Percentiles rank a stretch among this genome's conserved stretches.
These are phyloP conservation scores for Lippia alba DNA, from an alignment of 305 asterid genomes.

Conservation along the genomic window DNA sequence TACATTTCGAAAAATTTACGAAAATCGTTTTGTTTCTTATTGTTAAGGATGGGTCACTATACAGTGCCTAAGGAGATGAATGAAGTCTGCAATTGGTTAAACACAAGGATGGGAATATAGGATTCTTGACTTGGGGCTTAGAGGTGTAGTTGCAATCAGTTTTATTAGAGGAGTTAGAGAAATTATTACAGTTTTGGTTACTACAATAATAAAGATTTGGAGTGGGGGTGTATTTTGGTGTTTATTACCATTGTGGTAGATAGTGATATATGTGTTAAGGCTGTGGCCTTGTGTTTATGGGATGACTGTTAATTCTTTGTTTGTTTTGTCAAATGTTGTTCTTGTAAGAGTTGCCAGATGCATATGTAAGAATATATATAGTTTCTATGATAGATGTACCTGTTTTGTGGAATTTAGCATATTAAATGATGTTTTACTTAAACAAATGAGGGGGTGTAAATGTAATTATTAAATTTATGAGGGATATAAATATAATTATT, in stretches of 20 bases:
- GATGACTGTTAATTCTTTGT: conserved; percentile 32
- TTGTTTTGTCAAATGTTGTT: background rate
- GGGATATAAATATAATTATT: no score
- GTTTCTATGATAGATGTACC: background rate
- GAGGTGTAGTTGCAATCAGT: conserved; percentile 38
- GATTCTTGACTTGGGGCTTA: conserved; percentile 37
- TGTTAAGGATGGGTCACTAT: conserved; percentile 90
- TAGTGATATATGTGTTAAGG: conserved; percentile 39
- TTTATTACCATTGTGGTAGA: conserved; percentile 32
- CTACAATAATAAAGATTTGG: conserved; percentile 34
- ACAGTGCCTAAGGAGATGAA: conserved; percentile 99
- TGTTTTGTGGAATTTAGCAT: no score
- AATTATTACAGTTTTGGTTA: conserved; percentile 55
- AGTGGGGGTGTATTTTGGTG: conserved; percentile 16
- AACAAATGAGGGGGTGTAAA: no score
- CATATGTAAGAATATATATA: conserved; percentile 2
- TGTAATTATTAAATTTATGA: no score
- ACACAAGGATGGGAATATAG: conserved; percentile 49
- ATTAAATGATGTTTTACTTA: no score
- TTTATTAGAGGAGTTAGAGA: conserved; percentile 35
- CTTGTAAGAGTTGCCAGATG: background rate
- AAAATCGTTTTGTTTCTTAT: conserved; percentile 5
- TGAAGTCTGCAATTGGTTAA: conserved; percentile 82
- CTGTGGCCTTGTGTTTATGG: conserved; percentile 17
- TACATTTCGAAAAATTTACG: conserved; percentile 15